phyloP scores from a whole-genome alignment of 2,329 filamentous ascomycete species.

The Aspergillus ochraceoroseus region DNA sequence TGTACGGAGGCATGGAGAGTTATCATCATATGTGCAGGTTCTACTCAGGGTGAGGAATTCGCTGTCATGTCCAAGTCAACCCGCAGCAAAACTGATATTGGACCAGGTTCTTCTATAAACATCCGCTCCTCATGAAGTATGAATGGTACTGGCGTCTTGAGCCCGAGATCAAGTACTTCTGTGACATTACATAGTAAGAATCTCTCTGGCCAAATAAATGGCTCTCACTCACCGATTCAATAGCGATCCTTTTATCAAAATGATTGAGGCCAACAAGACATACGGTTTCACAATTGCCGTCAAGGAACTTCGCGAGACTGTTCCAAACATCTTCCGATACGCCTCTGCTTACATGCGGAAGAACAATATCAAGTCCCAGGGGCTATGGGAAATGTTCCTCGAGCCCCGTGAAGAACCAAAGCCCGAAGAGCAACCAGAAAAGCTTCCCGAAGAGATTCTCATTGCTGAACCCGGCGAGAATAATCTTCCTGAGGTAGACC shows the following conservation, averaged over 20 bases:
- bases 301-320: conserved; percentile 94
- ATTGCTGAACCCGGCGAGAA: conserved; percentile 67
- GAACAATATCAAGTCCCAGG: conserved; percentile 84
- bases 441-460: conserved; percentile 75
- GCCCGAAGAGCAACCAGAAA: conserved; percentile 61
- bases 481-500: conserved; percentile 73
- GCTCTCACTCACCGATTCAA: conserved; percentile 30
- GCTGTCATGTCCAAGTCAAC: background rate
- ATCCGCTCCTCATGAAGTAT: conserved; percentile 89
- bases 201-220: conserved; percentile 6
- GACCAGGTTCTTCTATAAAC: conserved; percentile 87
- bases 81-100: conserved; percentile 19
- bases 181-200: conserved; percentile 92
- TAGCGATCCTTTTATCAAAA: conserved; percentile 90
- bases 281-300: conserved; percentile 99
- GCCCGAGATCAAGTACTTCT: conserved; percentile 99
- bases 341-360: conserved; percentile 95
- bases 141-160: conserved; percentile 99
- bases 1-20: conserved; percentile 98
- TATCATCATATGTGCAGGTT: conserved; percentile 99
- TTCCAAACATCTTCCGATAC: conserved; percentile 97
- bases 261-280: conserved; percentile 92
- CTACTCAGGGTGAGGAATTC: conserved; percentile 75
- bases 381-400: conserved; percentile 97
- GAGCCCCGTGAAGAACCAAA: conserved; percentile 56